Evolutionary conservation across 2,329 filamentous ascomycete species (phyloP).

Genomic region (Pestalotiopsis sp.): DNA sequence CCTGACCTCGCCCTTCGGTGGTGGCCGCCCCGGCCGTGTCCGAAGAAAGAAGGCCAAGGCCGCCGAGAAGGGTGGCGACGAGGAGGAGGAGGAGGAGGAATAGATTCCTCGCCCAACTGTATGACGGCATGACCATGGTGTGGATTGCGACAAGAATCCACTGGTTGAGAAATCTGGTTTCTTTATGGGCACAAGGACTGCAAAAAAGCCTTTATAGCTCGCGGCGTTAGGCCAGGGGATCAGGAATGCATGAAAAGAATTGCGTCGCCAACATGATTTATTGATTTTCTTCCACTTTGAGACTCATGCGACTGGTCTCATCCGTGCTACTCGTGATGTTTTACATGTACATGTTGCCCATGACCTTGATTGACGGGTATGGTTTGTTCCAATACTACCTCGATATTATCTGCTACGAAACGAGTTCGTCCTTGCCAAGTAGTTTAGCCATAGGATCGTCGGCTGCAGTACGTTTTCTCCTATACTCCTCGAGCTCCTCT

Average conservation of each 20-base stretch:
- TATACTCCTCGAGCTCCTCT: conserved; percentile 84
- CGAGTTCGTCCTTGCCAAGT: conserved; percentile 72
- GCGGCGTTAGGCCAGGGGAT: conserved; percentile 54
- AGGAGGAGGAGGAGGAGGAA: conserved; percentile 82
- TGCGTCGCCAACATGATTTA: conserved; percentile 25
- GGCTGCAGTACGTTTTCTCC: conserved; percentile 71
- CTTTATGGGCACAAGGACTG: conserved; percentile 38
- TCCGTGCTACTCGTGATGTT: neutral
- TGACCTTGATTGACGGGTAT: too few species aligned
- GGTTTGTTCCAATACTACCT: neutral
- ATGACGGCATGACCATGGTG: conserved; percentile 26
- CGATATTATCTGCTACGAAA: conserved; percentile 28
- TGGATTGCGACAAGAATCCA: conserved; percentile 24
- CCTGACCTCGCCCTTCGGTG: conserved; percentile 95
- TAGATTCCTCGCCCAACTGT: conserved; percentile 40
- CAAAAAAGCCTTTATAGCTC: conserved; percentile 48
- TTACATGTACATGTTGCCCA: neutral
- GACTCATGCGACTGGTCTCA: neutral
- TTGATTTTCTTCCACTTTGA: conserved; percentile 3
- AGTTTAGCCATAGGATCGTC: conserved; percentile 88
- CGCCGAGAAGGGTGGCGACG: conserved; percentile 81
- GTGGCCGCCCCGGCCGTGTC: conserved; percentile 95
- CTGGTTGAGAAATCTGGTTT: conserved; percentile 35
- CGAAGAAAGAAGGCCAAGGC: conserved; percentile 99
- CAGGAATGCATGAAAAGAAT: conserved; percentile 38